Percentiles rank a stretch among this genome's conserved stretches.
phyloP scores from a whole-genome alignment of 768 basidiomycete genomes.

The Suillus discolor region DNA sequence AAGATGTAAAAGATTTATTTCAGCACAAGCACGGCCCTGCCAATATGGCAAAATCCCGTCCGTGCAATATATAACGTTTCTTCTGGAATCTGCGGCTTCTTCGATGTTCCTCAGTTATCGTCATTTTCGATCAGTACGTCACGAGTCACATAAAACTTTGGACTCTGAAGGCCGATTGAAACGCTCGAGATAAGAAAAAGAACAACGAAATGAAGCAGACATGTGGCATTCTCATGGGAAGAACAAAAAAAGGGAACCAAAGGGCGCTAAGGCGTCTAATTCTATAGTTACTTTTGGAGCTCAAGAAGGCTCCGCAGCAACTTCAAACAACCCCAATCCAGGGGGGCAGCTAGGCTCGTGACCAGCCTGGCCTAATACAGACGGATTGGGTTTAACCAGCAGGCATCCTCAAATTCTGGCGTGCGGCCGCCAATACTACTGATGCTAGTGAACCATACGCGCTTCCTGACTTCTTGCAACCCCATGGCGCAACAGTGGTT shows the following conservation, averaged over 20 bases:
- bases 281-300: background rate
- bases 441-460: slow-evolving; percentile 13
- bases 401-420: slow-evolving; percentile 26
- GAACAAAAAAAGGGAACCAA: background rate
- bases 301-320: background rate
- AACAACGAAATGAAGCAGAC: background rate
- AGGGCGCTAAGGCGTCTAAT: background rate
- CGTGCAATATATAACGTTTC: background rate
- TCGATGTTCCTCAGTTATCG: background rate
- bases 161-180: background rate
- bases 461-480: background rate
- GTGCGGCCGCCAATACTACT: slow-evolving; percentile 3
- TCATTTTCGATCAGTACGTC: background rate
- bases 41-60: background rate
- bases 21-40: background rate
- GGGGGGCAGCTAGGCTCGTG: background rate
- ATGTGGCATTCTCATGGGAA: background rate
- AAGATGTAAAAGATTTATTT: background rate
- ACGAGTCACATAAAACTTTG: background rate
- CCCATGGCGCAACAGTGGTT: background rate
- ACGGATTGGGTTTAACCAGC: slow-evolving; percentile 10
- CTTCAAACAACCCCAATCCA: background rate
- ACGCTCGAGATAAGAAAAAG: background rate
- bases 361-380: too few species aligned
- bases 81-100: background rate